Percentiles rank a stretch among this genome's conserved stretches.
phyloP scores from a whole-genome alignment of 805 yeast genomes.

The Maudiozyma saulgeensis region DNA sequence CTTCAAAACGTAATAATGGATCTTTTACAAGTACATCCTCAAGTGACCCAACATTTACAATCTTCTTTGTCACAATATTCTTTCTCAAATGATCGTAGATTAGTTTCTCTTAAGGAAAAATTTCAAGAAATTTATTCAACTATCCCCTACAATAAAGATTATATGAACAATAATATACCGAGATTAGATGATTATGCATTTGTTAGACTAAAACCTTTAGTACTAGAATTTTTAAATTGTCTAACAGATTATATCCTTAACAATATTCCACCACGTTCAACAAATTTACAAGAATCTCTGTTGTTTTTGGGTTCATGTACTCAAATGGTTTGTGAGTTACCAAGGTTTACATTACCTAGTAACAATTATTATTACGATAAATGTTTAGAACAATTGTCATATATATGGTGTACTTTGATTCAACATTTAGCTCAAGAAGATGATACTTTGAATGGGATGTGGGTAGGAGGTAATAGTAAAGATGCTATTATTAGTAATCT shows the following conservation, averaged over 20 bases:
- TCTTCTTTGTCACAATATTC: slow-evolving; percentile 5
- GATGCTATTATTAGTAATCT: slow-evolving; percentile 8
- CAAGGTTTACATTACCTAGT: slow-evolving; percentile 25
- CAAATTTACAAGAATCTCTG: slow-evolving; percentile 20
- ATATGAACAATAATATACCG: slow-evolving; percentile 7
- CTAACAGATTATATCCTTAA: slow-evolving; percentile 26
- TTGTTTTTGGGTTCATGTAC: slow-evolving; percentile 24
- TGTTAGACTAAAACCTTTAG: slow-evolving; percentile 25
- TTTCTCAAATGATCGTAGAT: slow-evolving; percentile 19
- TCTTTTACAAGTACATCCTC: slow-evolving; percentile 15
- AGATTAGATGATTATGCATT: slow-evolving; percentile 29
- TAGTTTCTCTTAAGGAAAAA: slow-evolving; percentile 15
- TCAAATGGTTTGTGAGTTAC: slow-evolving; percentile 21
- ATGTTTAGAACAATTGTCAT: slow-evolving; percentile 28
- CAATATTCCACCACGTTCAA: slow-evolving; percentile 26
- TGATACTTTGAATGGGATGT: slow-evolving; percentile 5
- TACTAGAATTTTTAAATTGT: slow-evolving; percentile 28
- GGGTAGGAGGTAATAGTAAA: too few species aligned
- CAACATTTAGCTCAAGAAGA: slow-evolving; percentile 19
- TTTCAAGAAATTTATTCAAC: slow-evolving; percentile 15
- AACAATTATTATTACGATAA: slow-evolving; percentile 31
- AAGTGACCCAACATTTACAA: slow-evolving; percentile 14
- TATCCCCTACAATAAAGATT: slow-evolving; percentile 25
- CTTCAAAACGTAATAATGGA: slow-evolving; percentile 15
- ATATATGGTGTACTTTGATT: slow-evolving; percentile 25